Evolutionary conservation across 306 rosid species (phyloP), one percentile per base, ranked within the genome.

Genomic region (Begonia masoniana): DNA sequence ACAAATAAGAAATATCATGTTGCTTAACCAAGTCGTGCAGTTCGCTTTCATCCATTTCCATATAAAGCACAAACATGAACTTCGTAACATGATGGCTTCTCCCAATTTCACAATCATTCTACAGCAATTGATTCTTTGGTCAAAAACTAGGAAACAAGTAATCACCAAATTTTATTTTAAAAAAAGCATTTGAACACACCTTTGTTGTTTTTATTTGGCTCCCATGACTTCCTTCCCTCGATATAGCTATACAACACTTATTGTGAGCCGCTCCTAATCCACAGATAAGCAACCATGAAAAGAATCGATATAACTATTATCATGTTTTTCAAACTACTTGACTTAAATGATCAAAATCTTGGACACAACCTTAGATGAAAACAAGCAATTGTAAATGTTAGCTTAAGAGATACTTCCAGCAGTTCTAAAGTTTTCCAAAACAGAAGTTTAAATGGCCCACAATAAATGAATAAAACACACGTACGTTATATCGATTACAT

Each of bases 71-170:
- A 85, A n/a, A 52, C 87, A 65, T 54, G 76, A 70, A 68, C 97
- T 89, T 66, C 91, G 69, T 60, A 89, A 71, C 97, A 85, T 89
- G 19, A 85, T 15, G 95, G 97, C 87, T 76, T 77, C 82, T 81
- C 59, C 91, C 97, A 65, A 89, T 89, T 43, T 47, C 35, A 12
- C 81, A 71, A 41, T 50, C 50, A 15, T 14, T 55, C 95, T 88
- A 71, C 49, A 58, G 60, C 43, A 63, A 12, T 51, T 17, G 68
- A 54, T n/a, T 35, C 13, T 12, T 15, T n/a, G n/a, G 13, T 26
- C 0, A 60, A 60, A 41, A 9, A 58, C 62, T 23, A 6, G 11
- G 47, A n/a, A 47, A 58, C 13, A 45, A 15, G 39, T 51, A 9
- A 53, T 48, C 13, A 60, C 9, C 10, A 0, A 12, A 50, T n/a